phyloP scores from a whole-genome alignment of 164 flowering plant genomes.

The Vitis amurensis region DNA sequence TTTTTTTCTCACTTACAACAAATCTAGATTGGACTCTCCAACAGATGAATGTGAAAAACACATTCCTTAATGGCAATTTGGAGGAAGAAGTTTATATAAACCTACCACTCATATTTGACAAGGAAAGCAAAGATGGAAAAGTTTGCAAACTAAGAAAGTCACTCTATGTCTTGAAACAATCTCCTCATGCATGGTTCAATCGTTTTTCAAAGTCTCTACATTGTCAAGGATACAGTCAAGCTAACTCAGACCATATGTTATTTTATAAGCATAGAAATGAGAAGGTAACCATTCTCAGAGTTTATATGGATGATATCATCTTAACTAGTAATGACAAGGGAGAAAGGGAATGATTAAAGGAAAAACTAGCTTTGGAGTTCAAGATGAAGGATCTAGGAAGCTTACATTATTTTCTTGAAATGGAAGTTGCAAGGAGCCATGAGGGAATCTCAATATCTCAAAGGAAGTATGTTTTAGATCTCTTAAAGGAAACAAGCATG shows the following conservation, averaged over 20 bases:
- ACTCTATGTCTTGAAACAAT: not conserved
- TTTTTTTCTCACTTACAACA: too few relatives aligned
- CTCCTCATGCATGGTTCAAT: not conserved
- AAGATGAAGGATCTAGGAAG: not conserved
- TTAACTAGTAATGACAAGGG: not conserved
- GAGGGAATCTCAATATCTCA: not conserved
- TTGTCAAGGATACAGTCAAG: not conserved
- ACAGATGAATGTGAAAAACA: not conserved
- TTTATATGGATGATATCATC: not conserved
- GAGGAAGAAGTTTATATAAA: not conserved
- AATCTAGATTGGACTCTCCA: too few relatives aligned
- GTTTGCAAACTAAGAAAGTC: not conserved
- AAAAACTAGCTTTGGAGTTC: not conserved
- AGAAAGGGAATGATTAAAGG: not conserved
- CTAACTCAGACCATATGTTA: not conserved
- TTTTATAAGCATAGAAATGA: not conserved
- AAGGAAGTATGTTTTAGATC: not conserved
- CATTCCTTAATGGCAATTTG: not conserved
- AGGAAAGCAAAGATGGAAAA: not conserved
- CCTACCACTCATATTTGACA: not conserved
- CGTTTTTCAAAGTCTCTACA: too few relatives aligned
- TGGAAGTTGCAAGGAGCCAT: not conserved
- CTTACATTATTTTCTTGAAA: not conserved
- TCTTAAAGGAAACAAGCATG: not conserved
- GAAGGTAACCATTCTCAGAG: not conserved